phyloP scores from a whole-genome alignment of 2,329 filamentous ascomycete species.

The Gyromitra esculenta region DNA sequence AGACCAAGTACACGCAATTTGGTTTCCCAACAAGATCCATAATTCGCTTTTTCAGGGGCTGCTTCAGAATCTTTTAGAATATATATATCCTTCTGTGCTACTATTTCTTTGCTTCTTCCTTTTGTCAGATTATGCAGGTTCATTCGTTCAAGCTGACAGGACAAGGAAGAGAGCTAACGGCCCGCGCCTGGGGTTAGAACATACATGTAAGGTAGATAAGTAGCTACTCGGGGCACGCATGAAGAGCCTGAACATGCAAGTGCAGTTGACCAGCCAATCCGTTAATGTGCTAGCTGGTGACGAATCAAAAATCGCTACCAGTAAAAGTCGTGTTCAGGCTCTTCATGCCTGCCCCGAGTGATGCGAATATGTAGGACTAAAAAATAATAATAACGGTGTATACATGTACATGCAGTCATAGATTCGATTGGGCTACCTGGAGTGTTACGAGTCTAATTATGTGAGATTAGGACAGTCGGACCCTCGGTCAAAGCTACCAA shows the following conservation, averaged over 20 bases:
- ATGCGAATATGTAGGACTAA: constrained; percentile 3
- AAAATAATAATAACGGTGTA: constrained; percentile 15
- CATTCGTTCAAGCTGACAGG: constrained; percentile 14
- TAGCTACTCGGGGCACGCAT: too few relatives aligned
- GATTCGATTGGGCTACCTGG: constrained; percentile 20
- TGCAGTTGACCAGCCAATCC: too few relatives aligned
- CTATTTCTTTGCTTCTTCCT: constrained; percentile 2
- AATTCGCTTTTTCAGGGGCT: background rate
- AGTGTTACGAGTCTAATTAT: constrained; percentile 12
- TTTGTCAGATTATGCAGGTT: constrained; percentile 37
- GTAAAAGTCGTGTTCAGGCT: too few relatives aligned
- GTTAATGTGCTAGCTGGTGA: too few relatives aligned
- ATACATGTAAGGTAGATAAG: background rate
- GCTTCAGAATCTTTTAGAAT: constrained; percentile 17
- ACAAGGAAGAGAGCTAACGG: background rate
- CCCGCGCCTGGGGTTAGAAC: constrained; percentile 16
- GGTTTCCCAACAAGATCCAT: background rate
- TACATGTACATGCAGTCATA: background rate
- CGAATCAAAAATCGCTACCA: too few relatives aligned
- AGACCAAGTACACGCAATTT: background rate
- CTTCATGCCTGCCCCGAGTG: too few relatives aligned
- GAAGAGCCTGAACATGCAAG: too few relatives aligned
- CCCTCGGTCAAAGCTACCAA: constrained; percentile 1
- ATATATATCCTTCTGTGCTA: constrained; percentile 5
- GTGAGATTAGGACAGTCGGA: background rate